Evolutionary conservation across 345 rosid genomes (phyloP).

Genomic region (Eucalyptus melliodora): DNA sequence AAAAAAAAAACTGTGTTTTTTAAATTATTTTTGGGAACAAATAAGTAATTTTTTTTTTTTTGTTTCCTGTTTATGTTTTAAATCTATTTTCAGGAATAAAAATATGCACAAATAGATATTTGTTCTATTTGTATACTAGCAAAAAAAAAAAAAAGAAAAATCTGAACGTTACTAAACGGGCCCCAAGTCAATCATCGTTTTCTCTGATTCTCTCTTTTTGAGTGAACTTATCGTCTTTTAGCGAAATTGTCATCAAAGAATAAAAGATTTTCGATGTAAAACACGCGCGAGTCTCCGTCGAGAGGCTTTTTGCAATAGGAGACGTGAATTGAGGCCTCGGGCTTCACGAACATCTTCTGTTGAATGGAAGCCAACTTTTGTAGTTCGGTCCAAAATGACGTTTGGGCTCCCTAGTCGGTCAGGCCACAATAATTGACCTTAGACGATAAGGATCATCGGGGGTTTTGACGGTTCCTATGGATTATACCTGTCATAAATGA

Average conservation of each 20-base stretch:
- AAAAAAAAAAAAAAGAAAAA: no score
- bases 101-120: no score
- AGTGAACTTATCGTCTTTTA: background rate
- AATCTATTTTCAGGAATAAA: no score
- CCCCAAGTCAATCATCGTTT: background rate
- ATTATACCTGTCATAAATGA: no score
- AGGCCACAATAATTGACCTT: background rate
- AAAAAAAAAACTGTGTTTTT: fast-evolving
- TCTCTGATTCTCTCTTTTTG: background rate
- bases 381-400: background rate
- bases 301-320: background rate
- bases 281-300: background rate
- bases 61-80: no score
- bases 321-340: background rate
- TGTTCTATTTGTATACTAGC: no score
- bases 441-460: background rate
- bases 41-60: no score
- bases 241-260: background rate
- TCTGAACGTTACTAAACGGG: no score
- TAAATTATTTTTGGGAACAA: no score
- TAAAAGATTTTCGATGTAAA: background rate
- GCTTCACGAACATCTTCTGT: background rate
- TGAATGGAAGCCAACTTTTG: background rate
- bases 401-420: background rate
- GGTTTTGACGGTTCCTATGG: background rate